Base-by-base conservation (phyloP, 2,329 filamentous ascomycete genomes). In the Plectosphaerella sp. region DNA sequence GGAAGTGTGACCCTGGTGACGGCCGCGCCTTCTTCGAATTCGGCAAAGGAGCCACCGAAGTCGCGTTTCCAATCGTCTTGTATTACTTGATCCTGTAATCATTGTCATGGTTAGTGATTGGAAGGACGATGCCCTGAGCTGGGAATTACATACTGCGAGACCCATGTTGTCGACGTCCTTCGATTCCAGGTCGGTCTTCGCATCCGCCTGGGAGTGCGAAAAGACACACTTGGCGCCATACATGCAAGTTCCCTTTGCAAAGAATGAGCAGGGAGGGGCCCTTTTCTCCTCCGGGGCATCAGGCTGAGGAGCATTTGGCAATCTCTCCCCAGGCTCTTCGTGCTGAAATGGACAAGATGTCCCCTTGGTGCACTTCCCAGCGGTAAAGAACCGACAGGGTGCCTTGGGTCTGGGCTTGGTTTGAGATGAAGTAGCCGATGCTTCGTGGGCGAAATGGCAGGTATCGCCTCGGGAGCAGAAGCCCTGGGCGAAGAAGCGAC, bases 1-100 rank as follows among this genome's bases (percentile, higher is more conserved):
- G 62, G 55, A 7, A 72, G 58, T 4, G 58, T 59, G 3, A 69
- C 52, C 18, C 63, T 65, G 1, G 50, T 33, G 5, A 71, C 54
- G 0, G 48, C 48, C 1, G 64, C 67, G 5, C 71, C 71, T 9
- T 39, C 37, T 39, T 16, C 10, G 16, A 39, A 39, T 8, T 16
- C 16, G 9, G 37, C 14, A 14, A 39, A 18, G 9, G 37, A 15
- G 16, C 37, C 37, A 18, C 37, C 37, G 14, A 39, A 18, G 9
- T 39, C 14, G 16, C 37, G 37, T n/a, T 15, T 39, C 37, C 37
- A 39, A 18, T 39, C 37, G 8, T 39, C 37, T 3, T 39, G 37
- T 4, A 39, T 39, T 3, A 5, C 15, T 39, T 39, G 15, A 12
- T 39, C 16, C 37, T 39, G 37, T 39, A 12, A 14, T 39, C 5